These are phyloP conservation scores for Penicillium psychrosexuale DNA, from an alignment of 2,329 filamentous ascomycete species.

Conservation along the genomic window DNA sequence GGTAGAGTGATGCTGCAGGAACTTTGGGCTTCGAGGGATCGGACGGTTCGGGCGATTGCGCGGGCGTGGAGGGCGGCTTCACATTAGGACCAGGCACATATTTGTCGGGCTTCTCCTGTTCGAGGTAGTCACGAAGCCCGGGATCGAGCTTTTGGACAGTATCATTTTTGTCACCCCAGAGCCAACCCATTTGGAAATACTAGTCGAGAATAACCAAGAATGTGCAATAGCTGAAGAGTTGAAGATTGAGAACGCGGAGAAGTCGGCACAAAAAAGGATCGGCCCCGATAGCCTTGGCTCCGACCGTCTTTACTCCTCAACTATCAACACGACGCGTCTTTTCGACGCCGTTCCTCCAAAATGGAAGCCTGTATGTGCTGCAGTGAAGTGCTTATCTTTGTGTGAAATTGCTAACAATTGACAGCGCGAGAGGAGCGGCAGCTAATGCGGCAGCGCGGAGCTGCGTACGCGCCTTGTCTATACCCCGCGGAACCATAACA, in stretches of 20 bases:
- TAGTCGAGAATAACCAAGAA: not conserved
- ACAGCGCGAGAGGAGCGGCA: conserved; percentile 53
- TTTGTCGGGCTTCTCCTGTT: conserved; percentile 75
- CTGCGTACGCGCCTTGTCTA: conserved; percentile 47
- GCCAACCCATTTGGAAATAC: conserved; percentile 57
- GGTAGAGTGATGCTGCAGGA: conserved; percentile 57
- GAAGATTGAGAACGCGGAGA: conserved; percentile 18
- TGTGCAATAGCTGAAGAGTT: not conserved
- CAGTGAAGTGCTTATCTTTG: not conserved
- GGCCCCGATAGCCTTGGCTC: conserved; percentile 16
- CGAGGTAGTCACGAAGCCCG: conserved; percentile 76
- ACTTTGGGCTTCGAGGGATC: conserved; percentile 34
- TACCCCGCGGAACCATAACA: conserved; percentile 28
- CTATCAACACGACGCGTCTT: conserved; percentile 33
- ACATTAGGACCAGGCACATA: conserved; percentile 47
- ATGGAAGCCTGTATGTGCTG: conserved; percentile 40
- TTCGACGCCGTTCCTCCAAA: conserved; percentile 32
- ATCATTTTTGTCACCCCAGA: conserved; percentile 58
- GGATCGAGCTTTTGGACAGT: conserved; percentile 75
- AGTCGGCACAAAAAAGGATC: conserved; percentile 29
- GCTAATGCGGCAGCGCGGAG: conserved; percentile 57
- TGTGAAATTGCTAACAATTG: conserved; percentile 10
- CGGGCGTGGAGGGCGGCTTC: conserved; percentile 24
- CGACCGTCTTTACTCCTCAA: conserved; percentile 21
- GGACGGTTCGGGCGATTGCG: conserved; percentile 21